Evolutionary conservation across 345 rosid genomes (phyloP).

Genomic region (Boechera divaricarpa): DNA sequence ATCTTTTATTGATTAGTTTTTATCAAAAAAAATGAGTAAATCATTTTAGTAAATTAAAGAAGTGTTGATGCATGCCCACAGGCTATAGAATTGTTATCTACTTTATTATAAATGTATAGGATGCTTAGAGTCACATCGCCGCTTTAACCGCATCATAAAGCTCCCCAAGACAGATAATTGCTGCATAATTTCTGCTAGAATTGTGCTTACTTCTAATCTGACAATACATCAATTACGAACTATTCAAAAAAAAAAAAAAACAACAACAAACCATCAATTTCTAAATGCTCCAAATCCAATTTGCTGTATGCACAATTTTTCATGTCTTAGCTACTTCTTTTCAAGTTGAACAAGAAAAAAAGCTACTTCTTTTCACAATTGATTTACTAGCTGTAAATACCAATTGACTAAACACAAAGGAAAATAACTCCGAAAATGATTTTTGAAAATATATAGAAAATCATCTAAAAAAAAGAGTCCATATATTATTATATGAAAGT

Average conservation of each 20-base stretch:
- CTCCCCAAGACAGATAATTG: constrained; percentile 15
- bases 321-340: neutral
- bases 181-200: constrained; percentile 19
- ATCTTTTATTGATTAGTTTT: too few species aligned
- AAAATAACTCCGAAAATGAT: neutral
- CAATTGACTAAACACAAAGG: neutral
- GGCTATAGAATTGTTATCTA: neutral
- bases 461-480: neutral
- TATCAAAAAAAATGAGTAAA: too few species aligned
- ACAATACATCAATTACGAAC: neutral
- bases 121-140: constrained; percentile 5
- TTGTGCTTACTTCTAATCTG: neutral
- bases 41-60: neutral
- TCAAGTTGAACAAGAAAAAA: neutral
- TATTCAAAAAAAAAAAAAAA: neutral
- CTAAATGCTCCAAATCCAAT: neutral
- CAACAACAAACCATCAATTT: neutral
- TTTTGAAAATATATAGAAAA: neutral
- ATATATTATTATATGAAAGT: neutral
- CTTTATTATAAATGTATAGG: neutral
- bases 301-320: neutral
- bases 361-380: neutral
- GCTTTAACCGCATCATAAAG: constrained; percentile 25
- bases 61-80: neutral
- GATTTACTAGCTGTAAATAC: neutral